phyloP scores from a whole-genome alignment of 495 filamentous ascomycete genomes.

The Pyronema omphalodes region DNA sequence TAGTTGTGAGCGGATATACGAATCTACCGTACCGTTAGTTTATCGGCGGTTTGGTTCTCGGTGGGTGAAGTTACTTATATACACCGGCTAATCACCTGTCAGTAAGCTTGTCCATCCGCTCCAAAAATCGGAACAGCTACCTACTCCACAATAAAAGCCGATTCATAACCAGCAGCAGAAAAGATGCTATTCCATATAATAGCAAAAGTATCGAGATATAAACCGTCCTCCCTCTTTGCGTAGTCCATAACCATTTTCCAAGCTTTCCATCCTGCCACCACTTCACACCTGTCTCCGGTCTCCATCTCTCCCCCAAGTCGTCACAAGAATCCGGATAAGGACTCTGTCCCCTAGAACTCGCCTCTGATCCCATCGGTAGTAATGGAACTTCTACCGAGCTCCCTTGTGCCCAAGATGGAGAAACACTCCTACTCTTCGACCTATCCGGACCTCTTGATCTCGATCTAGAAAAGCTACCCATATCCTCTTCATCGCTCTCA shows the following conservation, averaged over 20 bases:
- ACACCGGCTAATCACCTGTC: constrained; percentile 27
- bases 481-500: constrained; percentile 8
- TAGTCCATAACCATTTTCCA: constrained; percentile 33
- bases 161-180: constrained; percentile 32
- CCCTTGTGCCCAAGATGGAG: constrained; percentile 12
- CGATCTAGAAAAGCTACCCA: constrained; percentile 1
- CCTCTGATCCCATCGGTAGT: constrained; percentile 12
- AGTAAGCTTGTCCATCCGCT: background rate
- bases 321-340: constrained; percentile 8
- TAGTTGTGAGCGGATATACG: constrained; percentile 32
- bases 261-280: constrained; percentile 28
- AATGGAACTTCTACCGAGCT: constrained; percentile 14
- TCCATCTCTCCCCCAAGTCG: constrained; percentile 9
- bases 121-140: background rate
- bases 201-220: constrained; percentile 32
- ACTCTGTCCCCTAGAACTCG: constrained; percentile 13
- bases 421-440: constrained; percentile 14
- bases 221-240: constrained; percentile 32
- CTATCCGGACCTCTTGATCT: constrained; percentile 4
- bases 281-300: constrained; percentile 18
- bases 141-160: constrained; percentile 31
- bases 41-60: background rate
- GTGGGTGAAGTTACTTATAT: constrained; percentile 26
- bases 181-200: constrained; percentile 28
- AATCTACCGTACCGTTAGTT: constrained; percentile 23